Evolutionary conservation across 2,329 filamentous ascomycete genomes (phyloP), one percentile per base, ranked within the genome.

Genomic region (Penicillium hesseltinei): DNA sequence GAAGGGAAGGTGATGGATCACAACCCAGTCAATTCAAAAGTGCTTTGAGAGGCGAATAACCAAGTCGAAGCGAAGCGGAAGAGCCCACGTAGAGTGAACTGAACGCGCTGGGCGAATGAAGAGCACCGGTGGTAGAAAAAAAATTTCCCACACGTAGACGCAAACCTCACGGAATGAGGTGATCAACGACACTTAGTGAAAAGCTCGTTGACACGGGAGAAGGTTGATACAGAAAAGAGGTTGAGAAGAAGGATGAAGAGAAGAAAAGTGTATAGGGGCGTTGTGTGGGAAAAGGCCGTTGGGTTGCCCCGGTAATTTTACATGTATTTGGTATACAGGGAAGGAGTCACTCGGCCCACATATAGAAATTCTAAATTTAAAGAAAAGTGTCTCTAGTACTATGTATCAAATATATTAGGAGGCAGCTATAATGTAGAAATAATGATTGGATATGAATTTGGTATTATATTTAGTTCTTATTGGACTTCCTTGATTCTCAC

Each of bases 121-220:
- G 43, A 53, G 36, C 48, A 51, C 48, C 48, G 36, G 47, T 44
- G 51, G 48, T 62, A 62, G 56, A 47, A 47, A 58, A 49, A 56
- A 48, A 57, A 51, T 65, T 65, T 53, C 42, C 49, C 63, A 63
- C 69, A 66, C 68, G 62, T 64, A 60, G 55, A 67, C 62, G 61
- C 63, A 61, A 66, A 62, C 56, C 58, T 62, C 61, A 65, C 58
- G 56, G 57, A 62, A 72, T 65, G 59, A 66, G 60, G 49, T 65
- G 57, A 65, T 66, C 70, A 77, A 79, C 77, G 77, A 80, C 73
- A 76, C 77, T 79, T 80, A 79, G 76, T 78, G 74, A 80, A 80
- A 80, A 79, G 77, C 76, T 80, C 77, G 77, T 77, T 75, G 69
- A 61, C 62, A 62, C 54, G 50, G 53, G 55, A 58, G 58, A 61